phyloP scores from a whole-genome alignment of 2,329 filamentous ascomycete species.

The Nemania bipapillata region DNA sequence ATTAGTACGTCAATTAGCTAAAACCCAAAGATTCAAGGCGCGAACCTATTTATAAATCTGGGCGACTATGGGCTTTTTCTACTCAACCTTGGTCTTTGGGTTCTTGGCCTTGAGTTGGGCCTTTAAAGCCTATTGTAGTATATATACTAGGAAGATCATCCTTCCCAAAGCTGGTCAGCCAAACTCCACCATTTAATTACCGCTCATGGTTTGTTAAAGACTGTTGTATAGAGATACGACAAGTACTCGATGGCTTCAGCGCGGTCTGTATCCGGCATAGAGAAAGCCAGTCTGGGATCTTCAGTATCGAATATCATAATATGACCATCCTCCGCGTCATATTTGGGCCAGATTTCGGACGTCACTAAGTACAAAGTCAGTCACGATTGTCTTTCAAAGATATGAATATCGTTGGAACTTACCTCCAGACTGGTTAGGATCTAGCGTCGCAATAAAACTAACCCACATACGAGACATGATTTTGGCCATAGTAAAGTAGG shows the following conservation, averaged over 20 bases:
- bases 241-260: not conserved
- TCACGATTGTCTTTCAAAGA: not conserved
- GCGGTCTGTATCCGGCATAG: not conserved
- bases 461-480: conserved; percentile 1
- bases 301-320: not conserved
- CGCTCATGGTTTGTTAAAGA: not conserved
- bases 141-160: not conserved
- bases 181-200: not conserved
- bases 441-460: conserved; percentile 2
- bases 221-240: conserved; percentile 2
- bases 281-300: not conserved
- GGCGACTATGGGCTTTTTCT: not conserved
- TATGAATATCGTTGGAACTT: not conserved
- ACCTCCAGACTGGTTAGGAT: not conserved
- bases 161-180: not conserved
- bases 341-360: not conserved
- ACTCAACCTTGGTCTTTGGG: not conserved
- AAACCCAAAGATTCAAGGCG: too few species aligned
- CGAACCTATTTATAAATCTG: too few species aligned
- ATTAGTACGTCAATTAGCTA: too few species aligned
- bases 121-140: not conserved
- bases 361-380: not conserved
- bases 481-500: not conserved
- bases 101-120: not conserved
- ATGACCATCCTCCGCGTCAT: not conserved